Conservation (phyloP, 1,284 basidiomycete genomes). For the Sanghuangporus weigelae region DNA sequence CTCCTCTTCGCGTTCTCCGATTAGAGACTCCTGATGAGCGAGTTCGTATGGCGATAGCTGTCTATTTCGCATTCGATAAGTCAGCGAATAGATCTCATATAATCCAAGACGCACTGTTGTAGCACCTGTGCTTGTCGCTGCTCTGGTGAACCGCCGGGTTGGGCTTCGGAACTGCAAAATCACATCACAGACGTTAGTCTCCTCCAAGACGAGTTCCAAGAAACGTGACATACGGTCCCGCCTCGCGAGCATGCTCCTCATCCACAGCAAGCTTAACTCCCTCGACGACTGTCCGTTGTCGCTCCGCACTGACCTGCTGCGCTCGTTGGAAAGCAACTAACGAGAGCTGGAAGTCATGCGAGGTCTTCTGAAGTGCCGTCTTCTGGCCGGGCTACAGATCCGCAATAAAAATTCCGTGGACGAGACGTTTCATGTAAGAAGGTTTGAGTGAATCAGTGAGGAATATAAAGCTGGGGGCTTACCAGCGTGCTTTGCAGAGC, state of each 20-base stretch:
- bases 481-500: slow-evolving; percentile 62
- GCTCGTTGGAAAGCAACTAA: slow-evolving; percentile 89
- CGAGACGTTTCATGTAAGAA: neutral
- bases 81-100: neutral
- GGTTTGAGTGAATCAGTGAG: neutral
- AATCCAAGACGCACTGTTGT: slow-evolving; percentile 35
- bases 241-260: slow-evolving; percentile 43
- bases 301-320: slow-evolving; percentile 85
- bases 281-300: slow-evolving; percentile 80
- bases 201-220: neutral
- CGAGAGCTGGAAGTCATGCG: slow-evolving; percentile 88
- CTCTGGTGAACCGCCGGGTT: slow-evolving; percentile 35
- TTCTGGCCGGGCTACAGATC: slow-evolving; percentile 65
- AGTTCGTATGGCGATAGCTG: slow-evolving; percentile 86
- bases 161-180: slow-evolving; percentile 28
- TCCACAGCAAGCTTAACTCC: slow-evolving; percentile 73
- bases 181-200: neutral
- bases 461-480: slow-evolving; percentile 23
- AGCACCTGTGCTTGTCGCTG: slow-evolving; percentile 69
- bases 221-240: slow-evolving; percentile 26
- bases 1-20: slow-evolving; percentile 92
- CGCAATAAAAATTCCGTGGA: neutral
- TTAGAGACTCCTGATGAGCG: slow-evolving; percentile 94
- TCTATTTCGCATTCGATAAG: slow-evolving; percentile 21
- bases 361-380: slow-evolving; percentile 82